A percentile compares a stretch with the other conserved stretches of the same genome.
Evolutionary conservation across 306 rosid species (phyloP).

Genomic region (Cercis canadensis): DNA sequence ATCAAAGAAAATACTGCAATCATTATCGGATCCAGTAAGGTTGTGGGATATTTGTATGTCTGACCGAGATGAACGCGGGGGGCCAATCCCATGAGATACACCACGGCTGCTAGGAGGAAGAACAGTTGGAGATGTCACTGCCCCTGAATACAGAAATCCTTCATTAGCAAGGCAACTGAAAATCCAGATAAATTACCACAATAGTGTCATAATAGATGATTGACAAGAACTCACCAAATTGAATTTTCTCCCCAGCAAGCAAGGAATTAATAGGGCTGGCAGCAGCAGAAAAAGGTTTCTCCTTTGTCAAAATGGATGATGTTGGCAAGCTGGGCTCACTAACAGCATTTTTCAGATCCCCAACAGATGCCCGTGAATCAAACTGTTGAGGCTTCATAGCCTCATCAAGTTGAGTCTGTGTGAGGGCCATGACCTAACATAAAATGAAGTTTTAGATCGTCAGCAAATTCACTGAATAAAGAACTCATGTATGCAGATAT

Average conservation of each 20-base stretch:
- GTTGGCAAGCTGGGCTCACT: slow-evolving; percentile 66
- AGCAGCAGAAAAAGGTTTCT: slow-evolving; percentile 68
- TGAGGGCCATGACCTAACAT: slow-evolving; percentile 83
- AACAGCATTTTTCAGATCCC: slow-evolving; percentile 55
- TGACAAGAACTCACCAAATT: slow-evolving; percentile 66
- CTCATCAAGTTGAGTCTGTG: slow-evolving; percentile 94
- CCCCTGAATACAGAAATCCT: slow-evolving; percentile 61
- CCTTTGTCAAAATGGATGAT: slow-evolving; percentile 76
- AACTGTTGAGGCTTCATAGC: slow-evolving; percentile 91
- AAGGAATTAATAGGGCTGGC: slow-evolving; percentile 84
- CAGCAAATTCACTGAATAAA: slow-evolving; percentile 14
- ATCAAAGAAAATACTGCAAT: slow-evolving; percentile 70
- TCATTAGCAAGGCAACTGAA: slow-evolving; percentile 29
- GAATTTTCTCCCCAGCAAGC: slow-evolving; percentile 99
- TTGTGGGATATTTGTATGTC: slow-evolving; percentile 68
- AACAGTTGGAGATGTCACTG: slow-evolving; percentile 93
- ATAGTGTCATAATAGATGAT: too few species aligned
- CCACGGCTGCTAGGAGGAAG: slow-evolving; percentile 66
- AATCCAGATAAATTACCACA: slow-evolving; percentile 22
- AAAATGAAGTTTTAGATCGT: slow-evolving; percentile 34
- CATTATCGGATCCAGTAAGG: slow-evolving; percentile 69
- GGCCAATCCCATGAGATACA: slow-evolving; percentile 76
- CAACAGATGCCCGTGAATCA: slow-evolving; percentile 71
- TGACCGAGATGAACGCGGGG: slow-evolving; percentile 60
- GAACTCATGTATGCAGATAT: background rate